Base-by-base conservation (phyloP, 805 yeast species). In the Metschnikowia shivogae region DNA sequence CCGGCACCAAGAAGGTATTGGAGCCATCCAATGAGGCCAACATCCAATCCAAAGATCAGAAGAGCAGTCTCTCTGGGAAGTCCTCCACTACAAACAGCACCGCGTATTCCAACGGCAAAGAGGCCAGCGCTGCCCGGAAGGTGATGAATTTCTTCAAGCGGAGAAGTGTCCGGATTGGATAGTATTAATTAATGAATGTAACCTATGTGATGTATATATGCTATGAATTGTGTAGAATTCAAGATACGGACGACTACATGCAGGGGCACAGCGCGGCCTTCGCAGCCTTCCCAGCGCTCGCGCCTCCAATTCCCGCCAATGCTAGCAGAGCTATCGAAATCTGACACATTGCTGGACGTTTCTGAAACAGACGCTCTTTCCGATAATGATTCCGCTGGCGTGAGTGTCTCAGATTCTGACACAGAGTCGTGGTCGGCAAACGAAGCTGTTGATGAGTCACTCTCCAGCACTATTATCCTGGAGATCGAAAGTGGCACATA, bases 401-500 rank as follows among this genome's bases (percentile, higher is more conserved):
- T 22, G 26, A 22, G 26, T 22, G 26, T n/a, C 2, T 44, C 53
- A 7, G 51, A 49, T 20, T 43, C 51, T 17, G 54, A 50, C 3
- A 6, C 36, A n/a, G 34, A 29, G n/a, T 19, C 34, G 19, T 31
- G 42, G 42, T 13, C 36, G 19, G 30, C 46, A 20, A 53, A 53
- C 28, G 52, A 45, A 27, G 47, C 47, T 19, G 52, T 57, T 12
- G 60, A 61, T 38, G 67, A 67, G 29, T 56, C 69, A 6, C 56
- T 69, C 14, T 57, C 73, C 9, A 54, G 68, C 22, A 62, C 73
- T n/a, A 80, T 84, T 36, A 56, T 73, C 36, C 67, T 65, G 27
- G 93, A 86, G 54, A 77, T 86, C 38, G 73, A 71, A 36, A 74
- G 77, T 10, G 90, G 87, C n/a, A 73, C 76, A 1, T 90, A 92